These are phyloP conservation scores for Cryptomeria japonica DNA, from an alignment of 75 land plant species.

Conservation along the genomic window DNA sequence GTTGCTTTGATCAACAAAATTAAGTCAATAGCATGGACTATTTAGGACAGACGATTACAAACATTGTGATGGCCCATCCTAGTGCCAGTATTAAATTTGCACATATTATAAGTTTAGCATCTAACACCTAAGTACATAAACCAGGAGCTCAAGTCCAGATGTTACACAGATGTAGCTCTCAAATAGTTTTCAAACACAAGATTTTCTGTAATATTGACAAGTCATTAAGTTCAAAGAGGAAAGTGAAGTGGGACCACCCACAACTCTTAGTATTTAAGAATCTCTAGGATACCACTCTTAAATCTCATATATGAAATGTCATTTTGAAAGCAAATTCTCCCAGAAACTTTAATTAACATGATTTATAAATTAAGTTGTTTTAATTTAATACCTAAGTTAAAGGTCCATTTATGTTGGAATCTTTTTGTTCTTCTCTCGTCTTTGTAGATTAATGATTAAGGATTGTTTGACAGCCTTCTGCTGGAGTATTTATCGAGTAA, in stretches of 20 bases:
- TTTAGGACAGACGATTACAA: neutral
- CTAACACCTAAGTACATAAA: neutral
- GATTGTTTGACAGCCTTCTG: neutral
- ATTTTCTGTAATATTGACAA: neutral
- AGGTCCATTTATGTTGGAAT: neutral
- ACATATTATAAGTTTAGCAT: neutral
- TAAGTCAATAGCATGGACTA: neutral
- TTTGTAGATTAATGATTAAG: neutral
- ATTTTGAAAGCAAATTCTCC: neutral
- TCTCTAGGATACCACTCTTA: neutral
- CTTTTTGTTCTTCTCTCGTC: neutral
- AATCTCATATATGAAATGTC: neutral
- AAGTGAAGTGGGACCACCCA: neutral
- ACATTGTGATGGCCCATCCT: neutral
- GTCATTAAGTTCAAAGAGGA: neutral
- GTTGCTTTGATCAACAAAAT: neutral
- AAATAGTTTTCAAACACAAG: neutral
- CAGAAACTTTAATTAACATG: neutral
- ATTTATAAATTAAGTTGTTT: neutral
- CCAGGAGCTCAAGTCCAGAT: neutral
- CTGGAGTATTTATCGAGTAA: neutral
- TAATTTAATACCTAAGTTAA: neutral
- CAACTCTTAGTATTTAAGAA: neutral
- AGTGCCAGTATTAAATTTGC: neutral
- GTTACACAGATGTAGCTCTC: neutral